Evolutionary conservation across 768 basidiomycete species (phyloP), one percentile per base, ranked within the genome.

Genomic region (Rhizopogon salebrosus): DNA sequence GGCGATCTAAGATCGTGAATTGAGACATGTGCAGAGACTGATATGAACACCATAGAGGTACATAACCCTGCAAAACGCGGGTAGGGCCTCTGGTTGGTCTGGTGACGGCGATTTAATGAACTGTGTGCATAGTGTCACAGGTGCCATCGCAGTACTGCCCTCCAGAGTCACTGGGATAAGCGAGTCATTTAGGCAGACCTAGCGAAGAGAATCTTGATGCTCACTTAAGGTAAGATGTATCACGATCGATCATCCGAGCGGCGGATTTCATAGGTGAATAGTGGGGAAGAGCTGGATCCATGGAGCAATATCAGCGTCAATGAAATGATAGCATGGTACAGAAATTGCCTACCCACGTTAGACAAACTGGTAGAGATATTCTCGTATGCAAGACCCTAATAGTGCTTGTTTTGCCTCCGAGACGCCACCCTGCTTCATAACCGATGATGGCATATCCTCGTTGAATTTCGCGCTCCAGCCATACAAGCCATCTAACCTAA

Each of bases 61-160:
- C 91, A 72, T 99, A 97, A 7, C 95, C 95, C 71, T 99, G 97
- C 53, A 99, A 67, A 39, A 98, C 97, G 41, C 93, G 79, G 29
- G 97, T 99, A 70, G 98, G 1, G 95, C 93, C 58, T 94, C 88
- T 64, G 83, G 86, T 65, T 92, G 85, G 57, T 92, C 87, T n/a
- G 75, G 55, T n/a, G 86, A 83, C 6, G 90, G 89, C n/a, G 84
- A 80, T 38, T 92, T 92, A 91, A 71, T 92, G 89, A 26, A 92
- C 70, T 1, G 89, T 91, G 45, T 89, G 80, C 13, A 87, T 88
- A 23, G 86, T 89, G 63, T 91, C 86, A 68, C 86, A 89, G 9
- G 95, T 98, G 4, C 93, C 95, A 62, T 98, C 95, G 57, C 78
- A 74, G 67, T 88, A 92, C 65, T 93, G 87, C 4, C 86, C 93